Evolutionary conservation across 257 asterid species (phyloP), one percentile per base, ranked within the genome.

Genomic region (Primulina eburnea): DNA sequence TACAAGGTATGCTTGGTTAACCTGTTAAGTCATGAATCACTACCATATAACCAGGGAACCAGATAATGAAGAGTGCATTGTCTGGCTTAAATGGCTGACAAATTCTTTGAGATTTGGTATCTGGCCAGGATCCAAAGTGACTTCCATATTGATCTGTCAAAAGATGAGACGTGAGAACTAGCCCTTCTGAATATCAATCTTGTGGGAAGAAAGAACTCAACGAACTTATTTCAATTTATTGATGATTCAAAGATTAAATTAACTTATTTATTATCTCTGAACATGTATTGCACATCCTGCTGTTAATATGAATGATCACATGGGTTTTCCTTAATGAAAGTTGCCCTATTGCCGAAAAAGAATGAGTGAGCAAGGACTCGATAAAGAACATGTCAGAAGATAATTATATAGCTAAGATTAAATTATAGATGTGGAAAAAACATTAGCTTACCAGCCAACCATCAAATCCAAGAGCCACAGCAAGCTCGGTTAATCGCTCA

Each of bases 41-140:
- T 80, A 86, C 99, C 99, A 93, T 85, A 93, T 80, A 71, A 90
- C 94, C 77, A 89, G 82, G 67, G 97, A 93, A 78, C 88, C 91
- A 14, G 96, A 94, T 29, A 86, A 77, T n/a, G 85, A 79, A 66
- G 89, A 81, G 84, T 90, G 99, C 97, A 93, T 93, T 70, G 85
- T 75, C 84, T 83, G 78, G 77, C 89, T 87, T 76, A 93, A 82
- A 82, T 85, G 86, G 85, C 78, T 77, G 69, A 93, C 77, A 74
- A 93, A 93, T 71, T 80, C 97, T 87, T 83, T 79, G 75, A 93
- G 76, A 75, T 85, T 87, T 2, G 96, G 92, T 78, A 93, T 88
- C 78, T 86, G 91, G 35, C 55, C 79, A 17, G 77, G 82, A 64
- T 87, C 90, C 87, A 92, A 62, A 0, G 53, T 62, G 76, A 90